phyloP scores from a whole-genome alignment of 2,329 filamentous ascomycete species.

The Exophiala oligosperma region DNA sequence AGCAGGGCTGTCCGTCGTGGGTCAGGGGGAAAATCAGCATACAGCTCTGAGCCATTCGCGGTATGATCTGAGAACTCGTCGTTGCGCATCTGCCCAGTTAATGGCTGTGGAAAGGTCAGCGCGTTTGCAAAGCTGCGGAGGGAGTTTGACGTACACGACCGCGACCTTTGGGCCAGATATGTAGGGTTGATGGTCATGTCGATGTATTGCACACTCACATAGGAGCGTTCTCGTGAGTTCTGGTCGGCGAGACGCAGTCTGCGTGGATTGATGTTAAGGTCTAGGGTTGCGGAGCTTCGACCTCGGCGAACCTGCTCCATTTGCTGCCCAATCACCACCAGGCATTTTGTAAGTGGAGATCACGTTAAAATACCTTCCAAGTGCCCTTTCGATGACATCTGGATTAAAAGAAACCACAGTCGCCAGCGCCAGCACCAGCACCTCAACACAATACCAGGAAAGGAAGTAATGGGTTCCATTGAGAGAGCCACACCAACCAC shows the following conservation, averaged over 20 bases:
- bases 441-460: neutral
- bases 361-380: neutral
- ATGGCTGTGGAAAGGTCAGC: conserved; percentile 59
- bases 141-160: conserved; percentile 63
- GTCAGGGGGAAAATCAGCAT: conserved; percentile 43
- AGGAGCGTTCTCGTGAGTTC: conserved; percentile 4
- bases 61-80: conserved; percentile 84
- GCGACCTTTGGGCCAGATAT: conserved; percentile 79
- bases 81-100: conserved; percentile 86
- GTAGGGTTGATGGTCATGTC: conserved; percentile 89
- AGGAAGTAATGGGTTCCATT: conserved; percentile 23
- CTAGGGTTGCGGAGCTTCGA: conserved; percentile 14
- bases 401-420: neutral
- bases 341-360: conserved; percentile 9
- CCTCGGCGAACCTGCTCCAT: conserved; percentile 10
- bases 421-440: neutral
- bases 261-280: conserved; percentile 11
- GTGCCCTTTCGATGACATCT: neutral
- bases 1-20: neutral
- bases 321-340: neutral
- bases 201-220: conserved; percentile 28
- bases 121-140: conserved; percentile 23
- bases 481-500: conserved; percentile 11
- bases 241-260: conserved; percentile 3
- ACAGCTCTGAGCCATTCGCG: conserved; percentile 95